Conservation (phyloP, 2,329 filamentous ascomycete species). For the Diaporthe sp. region DNA sequence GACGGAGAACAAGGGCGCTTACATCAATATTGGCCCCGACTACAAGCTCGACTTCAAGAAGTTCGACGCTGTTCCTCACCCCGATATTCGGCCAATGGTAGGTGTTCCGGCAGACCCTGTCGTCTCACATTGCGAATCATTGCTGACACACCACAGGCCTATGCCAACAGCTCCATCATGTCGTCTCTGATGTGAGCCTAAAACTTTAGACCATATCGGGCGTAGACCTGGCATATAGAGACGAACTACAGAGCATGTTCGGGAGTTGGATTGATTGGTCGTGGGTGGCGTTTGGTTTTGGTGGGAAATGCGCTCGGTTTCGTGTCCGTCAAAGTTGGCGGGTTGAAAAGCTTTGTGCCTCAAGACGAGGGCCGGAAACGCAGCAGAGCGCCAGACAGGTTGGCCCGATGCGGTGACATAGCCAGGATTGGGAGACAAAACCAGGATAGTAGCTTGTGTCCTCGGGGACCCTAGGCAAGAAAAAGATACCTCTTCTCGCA, state of each 20-base stretch:
- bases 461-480: not conserved
- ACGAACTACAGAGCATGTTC: conserved; percentile 33
- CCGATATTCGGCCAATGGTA: conserved; percentile 93
- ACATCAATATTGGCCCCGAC: conserved; percentile 94
- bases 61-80: conserved; percentile 97
- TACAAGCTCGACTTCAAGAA: conserved; percentile 93
- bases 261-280: conserved; percentile 32
- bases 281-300: conserved; percentile 32
- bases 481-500: conserved; percentile 15
- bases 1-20: conserved; percentile 97
- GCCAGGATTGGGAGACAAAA: not conserved
- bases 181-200: conserved; percentile 75
- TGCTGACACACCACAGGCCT: conserved; percentile 67
- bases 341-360: conserved; percentile 20
- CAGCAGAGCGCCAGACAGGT: conserved; percentile 21
- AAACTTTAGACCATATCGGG: conserved; percentile 23
- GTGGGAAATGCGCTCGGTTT: conserved; percentile 16
- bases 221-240: conserved; percentile 31
- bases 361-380: not conserved
- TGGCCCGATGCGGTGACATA: conserved; percentile 3
- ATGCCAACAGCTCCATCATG: conserved; percentile 85
- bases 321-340: not conserved
- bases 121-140: not conserved
- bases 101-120: conserved; percentile 38
- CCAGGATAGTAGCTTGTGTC: conserved; percentile 27